Conservation (phyloP, 495 filamentous ascomycete species). For the Tuber microsphaerosporum region DNA sequence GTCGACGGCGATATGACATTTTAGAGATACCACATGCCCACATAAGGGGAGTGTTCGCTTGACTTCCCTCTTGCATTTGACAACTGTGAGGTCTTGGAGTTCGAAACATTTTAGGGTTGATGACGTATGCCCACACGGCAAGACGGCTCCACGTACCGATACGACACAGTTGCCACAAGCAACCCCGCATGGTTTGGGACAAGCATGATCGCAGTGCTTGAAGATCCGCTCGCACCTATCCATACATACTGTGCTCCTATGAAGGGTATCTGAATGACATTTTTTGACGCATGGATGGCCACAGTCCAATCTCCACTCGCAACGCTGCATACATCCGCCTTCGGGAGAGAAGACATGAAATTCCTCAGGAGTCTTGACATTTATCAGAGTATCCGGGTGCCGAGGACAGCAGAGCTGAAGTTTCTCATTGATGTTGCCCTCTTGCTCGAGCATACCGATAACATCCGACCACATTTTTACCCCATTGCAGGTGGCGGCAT, state of each 20-base stretch:
- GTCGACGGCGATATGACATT: slow-evolving; percentile 50
- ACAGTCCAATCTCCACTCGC: slow-evolving; percentile 51
- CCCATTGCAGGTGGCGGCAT: slow-evolving; percentile 57
- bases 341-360: slow-evolving; percentile 60
- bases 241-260: slow-evolving; percentile 50
- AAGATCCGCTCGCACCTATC: slow-evolving; percentile 26
- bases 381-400: slow-evolving; percentile 56
- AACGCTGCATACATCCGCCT: slow-evolving; percentile 60
- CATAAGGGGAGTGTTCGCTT: slow-evolving; percentile 15
- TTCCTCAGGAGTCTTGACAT: slow-evolving; percentile 55
- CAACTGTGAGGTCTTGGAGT: slow-evolving; percentile 31
- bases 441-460: slow-evolving; percentile 49
- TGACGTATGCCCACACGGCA: slow-evolving; percentile 58
- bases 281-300: slow-evolving; percentile 63
- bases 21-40: slow-evolving; percentile 14
- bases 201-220: slow-evolving; percentile 56
- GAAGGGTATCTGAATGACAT: slow-evolving; percentile 63
- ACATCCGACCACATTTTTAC: slow-evolving; percentile 68
- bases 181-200: slow-evolving; percentile 57
- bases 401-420: slow-evolving; percentile 61
- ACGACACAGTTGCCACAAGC: slow-evolving; percentile 46
- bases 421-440: slow-evolving; percentile 49
- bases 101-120: slow-evolving; percentile 49
- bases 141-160: slow-evolving; percentile 42
- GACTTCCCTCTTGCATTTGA: slow-evolving; percentile 19